These are phyloP conservation scores for Tetradesmus obliquus DNA, from an alignment of 139 green algal species.

Conservation along the genomic window DNA sequence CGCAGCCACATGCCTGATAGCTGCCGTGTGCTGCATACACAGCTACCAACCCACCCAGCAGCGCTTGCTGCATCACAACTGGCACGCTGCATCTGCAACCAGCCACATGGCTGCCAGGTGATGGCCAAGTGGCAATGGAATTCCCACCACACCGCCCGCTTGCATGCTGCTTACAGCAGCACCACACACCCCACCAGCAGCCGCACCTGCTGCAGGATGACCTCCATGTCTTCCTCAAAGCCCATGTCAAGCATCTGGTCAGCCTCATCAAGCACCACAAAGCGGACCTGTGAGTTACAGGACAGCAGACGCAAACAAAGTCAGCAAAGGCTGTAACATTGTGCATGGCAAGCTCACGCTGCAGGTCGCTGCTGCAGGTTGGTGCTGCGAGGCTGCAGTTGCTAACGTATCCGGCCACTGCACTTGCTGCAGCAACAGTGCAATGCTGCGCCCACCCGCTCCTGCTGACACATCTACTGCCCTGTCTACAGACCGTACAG, in stretches of 20 bases:
- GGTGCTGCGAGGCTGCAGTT: not conserved
- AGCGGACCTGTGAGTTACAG: conserved; percentile 70
- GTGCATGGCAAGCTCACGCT: not conserved
- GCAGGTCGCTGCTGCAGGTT: not conserved
- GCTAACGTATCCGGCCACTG: not conserved
- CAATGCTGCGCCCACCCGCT: no score
- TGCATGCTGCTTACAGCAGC: no score
- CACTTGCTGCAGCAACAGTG: no score
- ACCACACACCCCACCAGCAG: not conserved
- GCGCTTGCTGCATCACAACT: not conserved
- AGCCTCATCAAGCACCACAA: conserved; percentile 97
- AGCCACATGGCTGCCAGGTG: not conserved
- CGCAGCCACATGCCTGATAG: no score
- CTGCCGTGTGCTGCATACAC: no score
- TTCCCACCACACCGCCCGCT: no score
- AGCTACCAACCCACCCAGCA: not conserved
- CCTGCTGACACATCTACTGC: no score
- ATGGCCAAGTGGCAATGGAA: not conserved
- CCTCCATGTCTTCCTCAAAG: conserved; percentile 99
- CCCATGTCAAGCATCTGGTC: conserved; percentile 98
- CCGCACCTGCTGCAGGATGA: conserved; percentile 83
- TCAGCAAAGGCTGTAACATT: not conserved
- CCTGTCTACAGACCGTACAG: no score
- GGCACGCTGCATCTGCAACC: not conserved
- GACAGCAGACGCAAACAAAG: not conserved